Base-by-base conservation (phyloP, 2,329 filamentous ascomycete genomes). In the Neopestalotiopsis clavispora region DNA sequence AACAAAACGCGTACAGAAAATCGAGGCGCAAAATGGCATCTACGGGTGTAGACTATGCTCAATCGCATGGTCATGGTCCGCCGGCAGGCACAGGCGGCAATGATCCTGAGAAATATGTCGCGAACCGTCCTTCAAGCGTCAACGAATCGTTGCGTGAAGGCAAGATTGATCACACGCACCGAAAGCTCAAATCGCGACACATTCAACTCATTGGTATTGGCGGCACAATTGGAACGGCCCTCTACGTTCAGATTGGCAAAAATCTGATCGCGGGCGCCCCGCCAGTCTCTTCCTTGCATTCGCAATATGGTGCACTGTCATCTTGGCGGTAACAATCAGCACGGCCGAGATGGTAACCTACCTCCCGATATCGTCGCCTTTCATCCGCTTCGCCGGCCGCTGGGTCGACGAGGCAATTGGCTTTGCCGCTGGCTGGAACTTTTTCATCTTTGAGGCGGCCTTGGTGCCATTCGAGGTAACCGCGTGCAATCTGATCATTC, bases 291-390 rank as follows among this genome's bases (percentile, higher is more conserved):
- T 90, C 67, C 76, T 89, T 28, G 89, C 88, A 45, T 91, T 91
- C 71, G 82, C 84, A 12, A 80, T 90, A 49, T 91, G 88, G 88
- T 90, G 87, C 75, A 84, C 84, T 52, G 85, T 90, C 57, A 88
- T 91, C 72, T 83, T 91, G 30, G 85, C 86, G 62, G 83, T 91
- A 61, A 91, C 87, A 0, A 81, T 89, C 69, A 86, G 82, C 76
- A 88, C 92, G 81, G 90, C 91, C 13, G 92, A 94, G 77, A 93
- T 94, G 91, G 91, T 93, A 7, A 92, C 91, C 0, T 93, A 92
- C 72, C 82, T 93, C 2, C 92, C 92, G 7, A 92, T 94, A 67
- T 93, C 91, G 0, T 93, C 91, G 56, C 91, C 92, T 0, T 94
- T 95, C 78, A 92, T 94, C 75, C 89, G 91, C 32, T 93, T 94